A percentile compares a stretch with the other conserved stretches of the same genome.
Evolutionary conservation across 208 protist species (phyloP).

Genomic region (Vickermania spadyakhi): DNA sequence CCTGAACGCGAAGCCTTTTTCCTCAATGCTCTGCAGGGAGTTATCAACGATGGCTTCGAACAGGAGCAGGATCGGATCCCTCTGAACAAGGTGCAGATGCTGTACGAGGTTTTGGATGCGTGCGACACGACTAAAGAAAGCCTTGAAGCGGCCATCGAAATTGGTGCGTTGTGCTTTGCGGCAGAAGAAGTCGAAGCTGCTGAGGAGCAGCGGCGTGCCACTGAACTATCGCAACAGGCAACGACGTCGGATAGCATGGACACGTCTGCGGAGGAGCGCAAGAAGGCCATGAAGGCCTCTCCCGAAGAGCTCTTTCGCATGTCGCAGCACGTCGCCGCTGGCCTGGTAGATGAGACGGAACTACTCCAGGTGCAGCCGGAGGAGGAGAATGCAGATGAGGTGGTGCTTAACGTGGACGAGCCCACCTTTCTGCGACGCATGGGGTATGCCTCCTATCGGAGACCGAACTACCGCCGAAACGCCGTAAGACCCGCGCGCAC

Average conservation of each 20-base stretch:
- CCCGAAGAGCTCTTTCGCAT: constrained; percentile 85
- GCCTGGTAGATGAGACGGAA: constrained; percentile 73
- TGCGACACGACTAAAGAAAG: constrained; percentile 20
- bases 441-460: constrained; percentile 44
- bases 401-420: constrained; percentile 84
- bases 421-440: constrained; percentile 59
- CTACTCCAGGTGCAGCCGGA: constrained; percentile 58
- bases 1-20: constrained; percentile 4
- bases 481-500: constrained; percentile 64
- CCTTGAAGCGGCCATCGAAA: constrained; percentile 32
- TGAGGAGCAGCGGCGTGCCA: constrained; percentile 27
- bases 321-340: constrained; percentile 71
- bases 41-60: constrained; percentile 23
- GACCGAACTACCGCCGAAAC: constrained; percentile 73
- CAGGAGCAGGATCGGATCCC: constrained; percentile 29
- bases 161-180: constrained; percentile 57
- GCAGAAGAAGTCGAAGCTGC: constrained; percentile 24
- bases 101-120: constrained; percentile 45
- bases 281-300: constrained; percentile 66
- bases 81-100: constrained; percentile 28
- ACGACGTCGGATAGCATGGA: constrained; percentile 19
- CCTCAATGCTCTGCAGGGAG: constrained; percentile 10
- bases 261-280: constrained; percentile 34
- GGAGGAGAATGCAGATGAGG: constrained; percentile 49
- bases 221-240: constrained; percentile 24